phyloP scores from a whole-genome alignment of 23 red algal species.

The Rhodosorus marinus region DNA sequence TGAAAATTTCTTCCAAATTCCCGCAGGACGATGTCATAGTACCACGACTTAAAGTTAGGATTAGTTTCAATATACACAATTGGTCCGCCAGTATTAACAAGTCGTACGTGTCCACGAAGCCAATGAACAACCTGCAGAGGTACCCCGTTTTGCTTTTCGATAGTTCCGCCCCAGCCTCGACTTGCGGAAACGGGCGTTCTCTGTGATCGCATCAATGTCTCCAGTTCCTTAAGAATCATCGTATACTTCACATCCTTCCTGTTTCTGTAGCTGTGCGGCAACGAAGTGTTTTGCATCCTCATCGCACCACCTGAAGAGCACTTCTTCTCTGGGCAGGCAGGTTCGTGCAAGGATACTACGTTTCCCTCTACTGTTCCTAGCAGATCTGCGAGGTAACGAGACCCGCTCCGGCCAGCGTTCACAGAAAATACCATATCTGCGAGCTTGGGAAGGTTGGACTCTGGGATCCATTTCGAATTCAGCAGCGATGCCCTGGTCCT shows the following conservation, averaged over 20 bases:
- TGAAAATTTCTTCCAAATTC: constrained; percentile 15
- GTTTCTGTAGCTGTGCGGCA: constrained; percentile 7
- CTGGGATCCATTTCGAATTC: no score
- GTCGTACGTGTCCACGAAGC: neutral
- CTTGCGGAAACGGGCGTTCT: no score
- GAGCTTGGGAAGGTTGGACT: constrained; percentile 1
- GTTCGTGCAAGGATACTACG: constrained; percentile 15
- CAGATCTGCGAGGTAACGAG: constrained; percentile 22
- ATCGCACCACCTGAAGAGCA: constrained; percentile 44
- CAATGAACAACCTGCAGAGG: neutral
- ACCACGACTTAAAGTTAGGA: constrained; percentile 76
- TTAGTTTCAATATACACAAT: constrained; percentile 51
- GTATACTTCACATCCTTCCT: constrained; percentile 15
- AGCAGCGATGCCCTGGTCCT: no score
- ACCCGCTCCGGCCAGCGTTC: constrained; percentile 53
- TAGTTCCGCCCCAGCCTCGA: neutral
- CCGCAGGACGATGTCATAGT: constrained; percentile 57
- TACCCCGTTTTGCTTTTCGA: neutral
- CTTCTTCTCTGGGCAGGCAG: constrained; percentile 2
- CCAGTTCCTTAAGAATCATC: constrained; percentile 3
- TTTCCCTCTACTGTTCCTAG: constrained; percentile 8
- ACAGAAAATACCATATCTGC: constrained; percentile 45
- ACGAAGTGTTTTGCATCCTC: constrained; percentile 22
- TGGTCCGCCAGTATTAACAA: neutral
- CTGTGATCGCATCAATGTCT: neutral